Conservation (phyloP, 805 yeast genomes). For the Candida michaelii region DNA sequence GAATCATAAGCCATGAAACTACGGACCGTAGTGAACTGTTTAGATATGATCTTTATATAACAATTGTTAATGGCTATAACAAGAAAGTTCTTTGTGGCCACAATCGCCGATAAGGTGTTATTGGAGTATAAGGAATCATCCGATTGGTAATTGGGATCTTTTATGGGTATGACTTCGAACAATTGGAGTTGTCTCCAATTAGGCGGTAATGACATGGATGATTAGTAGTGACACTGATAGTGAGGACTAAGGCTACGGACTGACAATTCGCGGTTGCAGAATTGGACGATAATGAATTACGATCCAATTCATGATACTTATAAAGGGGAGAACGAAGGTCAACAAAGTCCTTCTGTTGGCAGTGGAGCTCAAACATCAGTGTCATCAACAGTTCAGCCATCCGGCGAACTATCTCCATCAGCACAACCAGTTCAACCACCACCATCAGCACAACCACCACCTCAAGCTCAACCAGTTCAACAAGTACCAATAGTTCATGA, state of each 20-base stretch:
- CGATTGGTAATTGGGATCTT: constrained; percentile 74
- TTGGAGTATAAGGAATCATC: constrained; percentile 75
- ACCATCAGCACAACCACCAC: too few relatives aligned
- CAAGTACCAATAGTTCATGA: background rate
- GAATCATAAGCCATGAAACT: constrained; percentile 64
- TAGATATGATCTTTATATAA: constrained; percentile 55
- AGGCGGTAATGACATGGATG: constrained; percentile 15
- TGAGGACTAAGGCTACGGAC: too few relatives aligned
- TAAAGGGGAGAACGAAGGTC: background rate
- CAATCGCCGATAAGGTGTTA: constrained; percentile 63
- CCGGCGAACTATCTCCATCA: too few relatives aligned
- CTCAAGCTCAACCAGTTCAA: too few relatives aligned
- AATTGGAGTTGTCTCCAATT: constrained; percentile 71
- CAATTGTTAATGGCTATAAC: constrained; percentile 58
- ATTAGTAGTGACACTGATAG: background rate
- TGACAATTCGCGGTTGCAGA: background rate
- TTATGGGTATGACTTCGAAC: constrained; percentile 77
- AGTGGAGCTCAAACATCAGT: too few relatives aligned
- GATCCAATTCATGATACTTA: constrained; percentile 45
- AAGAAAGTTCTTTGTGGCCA: constrained; percentile 56
- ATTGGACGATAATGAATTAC: constrained; percentile 32
- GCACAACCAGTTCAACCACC: too few relatives aligned
- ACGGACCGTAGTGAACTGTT: constrained; percentile 44
- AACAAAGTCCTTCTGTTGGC: too few relatives aligned
- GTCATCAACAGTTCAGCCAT: too few relatives aligned